A percentile compares a stretch with the other conserved stretches of the same genome.
Conservation (phyloP, 2,329 filamentous ascomycete species). For the Biscogniauxia sp. region DNA sequence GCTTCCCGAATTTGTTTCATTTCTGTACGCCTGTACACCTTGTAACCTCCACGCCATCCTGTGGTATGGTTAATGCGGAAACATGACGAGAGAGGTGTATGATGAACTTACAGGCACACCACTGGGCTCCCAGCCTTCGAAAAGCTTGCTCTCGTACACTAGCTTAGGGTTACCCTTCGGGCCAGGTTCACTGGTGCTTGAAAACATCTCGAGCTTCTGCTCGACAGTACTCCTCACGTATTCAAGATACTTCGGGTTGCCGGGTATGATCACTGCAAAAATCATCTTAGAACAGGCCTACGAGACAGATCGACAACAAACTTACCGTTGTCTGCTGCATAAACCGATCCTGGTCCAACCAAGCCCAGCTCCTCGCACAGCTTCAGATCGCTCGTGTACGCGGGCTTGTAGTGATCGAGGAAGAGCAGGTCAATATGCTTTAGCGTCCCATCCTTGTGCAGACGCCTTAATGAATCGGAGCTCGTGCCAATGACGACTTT, state of each 20-base stretch:
- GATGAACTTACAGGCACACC: slow-evolving; percentile 55
- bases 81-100: neutral
- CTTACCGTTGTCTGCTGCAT: slow-evolving; percentile 63
- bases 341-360: slow-evolving; percentile 58
- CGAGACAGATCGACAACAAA: neutral
- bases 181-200: slow-evolving; percentile 27
- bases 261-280: slow-evolving; percentile 60
- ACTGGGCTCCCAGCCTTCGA: slow-evolving; percentile 66
- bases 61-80: slow-evolving; percentile 21
- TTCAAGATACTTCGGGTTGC: slow-evolving; percentile 67
- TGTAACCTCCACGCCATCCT: slow-evolving; percentile 69
- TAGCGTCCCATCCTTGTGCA: slow-evolving; percentile 54
- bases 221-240: slow-evolving; percentile 66
- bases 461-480: slow-evolving; percentile 60
- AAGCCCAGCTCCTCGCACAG: slow-evolving; percentile 70
- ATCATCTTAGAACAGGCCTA: too few species aligned
- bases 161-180: slow-evolving; percentile 59
- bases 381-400: slow-evolving; percentile 72
- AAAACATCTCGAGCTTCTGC: slow-evolving; percentile 53
- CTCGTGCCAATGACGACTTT: slow-evolving; percentile 69
- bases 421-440: slow-evolving; percentile 69
- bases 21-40: slow-evolving; percentile 47
- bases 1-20: neutral
- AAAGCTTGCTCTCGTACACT: slow-evolving; percentile 62
- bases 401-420: slow-evolving; percentile 77